Evolutionary conservation across 306 rosid species (phyloP).

Genomic region (Sesbania bispinosa): DNA sequence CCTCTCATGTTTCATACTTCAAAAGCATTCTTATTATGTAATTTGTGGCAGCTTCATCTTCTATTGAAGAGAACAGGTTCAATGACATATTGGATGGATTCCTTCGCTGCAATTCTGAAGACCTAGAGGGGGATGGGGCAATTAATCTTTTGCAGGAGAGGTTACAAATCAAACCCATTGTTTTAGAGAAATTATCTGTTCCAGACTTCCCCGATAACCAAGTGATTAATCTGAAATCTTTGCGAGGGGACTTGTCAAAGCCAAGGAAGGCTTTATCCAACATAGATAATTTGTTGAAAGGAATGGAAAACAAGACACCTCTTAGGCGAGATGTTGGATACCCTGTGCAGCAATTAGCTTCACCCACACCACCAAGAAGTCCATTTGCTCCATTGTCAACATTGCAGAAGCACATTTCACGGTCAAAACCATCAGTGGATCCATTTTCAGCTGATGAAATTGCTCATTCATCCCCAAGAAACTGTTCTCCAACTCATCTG

Average conservation of each 20-base stretch:
- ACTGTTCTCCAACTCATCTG: slow-evolving; percentile 24
- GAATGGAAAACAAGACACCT: slow-evolving; percentile 37
- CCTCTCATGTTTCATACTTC: background rate
- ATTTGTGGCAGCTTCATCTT: slow-evolving; percentile 44
- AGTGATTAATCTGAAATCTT: slow-evolving; percentile 42
- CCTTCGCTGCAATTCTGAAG: slow-evolving; percentile 50
- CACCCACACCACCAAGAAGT: slow-evolving; percentile 72
- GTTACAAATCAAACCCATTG: slow-evolving; percentile 65
- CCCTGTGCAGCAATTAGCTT: slow-evolving; percentile 35
- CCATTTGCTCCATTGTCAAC: slow-evolving; percentile 51
- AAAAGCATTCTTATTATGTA: slow-evolving; percentile 1
- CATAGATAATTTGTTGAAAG: slow-evolving; percentile 45
- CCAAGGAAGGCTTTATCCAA: slow-evolving; percentile 43
- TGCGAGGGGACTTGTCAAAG: slow-evolving; percentile 38
- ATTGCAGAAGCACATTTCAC: slow-evolving; percentile 47
- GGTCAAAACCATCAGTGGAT: slow-evolving; percentile 46
- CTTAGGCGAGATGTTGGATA: slow-evolving; percentile 29
- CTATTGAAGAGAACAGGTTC: slow-evolving; percentile 32
- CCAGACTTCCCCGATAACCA: slow-evolving; percentile 54
- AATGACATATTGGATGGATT: slow-evolving; percentile 52
- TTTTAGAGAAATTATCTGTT: slow-evolving; percentile 46
- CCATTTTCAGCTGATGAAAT: slow-evolving; percentile 59
- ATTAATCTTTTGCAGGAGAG: slow-evolving; percentile 56
- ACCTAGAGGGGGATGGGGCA: slow-evolving; percentile 56
- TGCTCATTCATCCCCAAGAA: slow-evolving; percentile 31